phyloP scores from a whole-genome alignment of 2,329 filamentous ascomycete species.

The Scytalidium lignicola region DNA sequence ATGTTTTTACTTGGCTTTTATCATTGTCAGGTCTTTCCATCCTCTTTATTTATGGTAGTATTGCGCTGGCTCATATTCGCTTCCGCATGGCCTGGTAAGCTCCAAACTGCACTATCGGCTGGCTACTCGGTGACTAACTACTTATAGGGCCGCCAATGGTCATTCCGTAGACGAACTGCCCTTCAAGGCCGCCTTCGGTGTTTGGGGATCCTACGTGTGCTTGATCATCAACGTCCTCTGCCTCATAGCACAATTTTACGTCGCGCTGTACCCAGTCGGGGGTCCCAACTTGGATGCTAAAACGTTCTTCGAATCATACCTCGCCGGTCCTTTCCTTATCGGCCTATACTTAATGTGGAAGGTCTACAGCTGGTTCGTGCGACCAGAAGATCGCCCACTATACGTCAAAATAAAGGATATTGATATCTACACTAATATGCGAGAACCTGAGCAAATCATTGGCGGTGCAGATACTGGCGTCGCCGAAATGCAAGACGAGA shows the following conservation, averaged over 20 bases:
- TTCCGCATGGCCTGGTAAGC: slow-evolving; percentile 45
- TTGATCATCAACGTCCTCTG: slow-evolving; percentile 62
- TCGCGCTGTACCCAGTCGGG: slow-evolving; percentile 41
- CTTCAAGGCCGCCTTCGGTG: slow-evolving; percentile 39
- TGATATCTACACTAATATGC: slow-evolving; percentile 9
- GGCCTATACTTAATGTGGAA: slow-evolving; percentile 42
- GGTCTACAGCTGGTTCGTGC: slow-evolving; percentile 32
- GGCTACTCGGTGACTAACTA: slow-evolving; percentile 20
- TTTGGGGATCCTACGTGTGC: slow-evolving; percentile 63
- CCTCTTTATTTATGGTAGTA: slow-evolving; percentile 69
- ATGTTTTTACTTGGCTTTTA: slow-evolving; percentile 59
- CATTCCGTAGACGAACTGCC: slow-evolving; percentile 42
- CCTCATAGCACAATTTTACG: slow-evolving; percentile 47
- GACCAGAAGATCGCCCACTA: slow-evolving; percentile 5
- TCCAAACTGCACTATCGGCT: neutral
- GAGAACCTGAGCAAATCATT: slow-evolving; percentile 2
- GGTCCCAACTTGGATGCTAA: slow-evolving; percentile 30
- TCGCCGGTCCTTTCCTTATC: slow-evolving; percentile 43
- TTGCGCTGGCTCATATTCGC: slow-evolving; percentile 59
- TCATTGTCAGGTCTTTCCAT: slow-evolving; percentile 66
- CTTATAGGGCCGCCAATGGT: slow-evolving; percentile 37
- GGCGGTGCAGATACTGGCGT: slow-evolving; percentile 2
- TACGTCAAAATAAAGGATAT: slow-evolving; percentile 13
- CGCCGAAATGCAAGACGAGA: neutral
- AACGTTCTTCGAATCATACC: slow-evolving; percentile 53